Evolutionary conservation across 1,284 basidiomycete genomes (phyloP).

Genomic region (Melanopsichium pennsylvanicum): DNA sequence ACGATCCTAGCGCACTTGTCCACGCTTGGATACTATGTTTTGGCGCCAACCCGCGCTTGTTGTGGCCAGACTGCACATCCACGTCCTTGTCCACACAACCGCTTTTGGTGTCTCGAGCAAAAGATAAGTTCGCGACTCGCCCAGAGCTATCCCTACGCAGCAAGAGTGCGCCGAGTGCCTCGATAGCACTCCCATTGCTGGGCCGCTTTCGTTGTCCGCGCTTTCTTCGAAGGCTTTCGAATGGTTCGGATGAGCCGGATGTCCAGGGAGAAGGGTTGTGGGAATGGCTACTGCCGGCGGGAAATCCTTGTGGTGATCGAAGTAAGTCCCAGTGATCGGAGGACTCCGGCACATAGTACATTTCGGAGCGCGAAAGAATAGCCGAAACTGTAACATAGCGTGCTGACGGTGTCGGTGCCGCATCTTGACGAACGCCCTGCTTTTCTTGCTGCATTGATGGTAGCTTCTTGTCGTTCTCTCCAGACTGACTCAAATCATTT

Average conservation of each 20-base stretch:
- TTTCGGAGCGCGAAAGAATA: constrained; percentile 54
- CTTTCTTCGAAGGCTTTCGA: constrained; percentile 10
- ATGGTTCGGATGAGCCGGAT: neutral
- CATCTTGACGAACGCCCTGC: neutral
- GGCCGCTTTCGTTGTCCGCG: constrained; percentile 24
- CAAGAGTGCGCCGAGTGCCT: constrained; percentile 59
- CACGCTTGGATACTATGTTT: constrained; percentile 28
- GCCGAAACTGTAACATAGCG: constrained; percentile 55
- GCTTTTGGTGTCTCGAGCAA: constrained; percentile 6
- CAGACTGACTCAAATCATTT: too few species aligned
- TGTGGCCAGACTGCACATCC: neutral
- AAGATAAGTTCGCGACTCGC: constrained; percentile 48
- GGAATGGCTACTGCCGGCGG: neutral
- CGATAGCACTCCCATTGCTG: constrained; percentile 61
- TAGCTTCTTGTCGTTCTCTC: neutral
- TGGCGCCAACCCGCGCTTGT: neutral
- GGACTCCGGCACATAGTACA: constrained; percentile 36
- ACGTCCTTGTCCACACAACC: neutral
- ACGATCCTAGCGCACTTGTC: constrained; percentile 17
- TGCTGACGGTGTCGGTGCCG: constrained; percentile 11
- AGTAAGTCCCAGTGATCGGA: constrained; percentile 31
- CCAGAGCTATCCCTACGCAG: constrained; percentile 54
- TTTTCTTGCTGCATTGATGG: neutral
- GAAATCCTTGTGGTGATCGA: constrained; percentile 9
- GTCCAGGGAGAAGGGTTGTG: neutral